Base-by-base conservation (phyloP, 73 alveolate species). In the Paramecium tetraurelia region DNA sequence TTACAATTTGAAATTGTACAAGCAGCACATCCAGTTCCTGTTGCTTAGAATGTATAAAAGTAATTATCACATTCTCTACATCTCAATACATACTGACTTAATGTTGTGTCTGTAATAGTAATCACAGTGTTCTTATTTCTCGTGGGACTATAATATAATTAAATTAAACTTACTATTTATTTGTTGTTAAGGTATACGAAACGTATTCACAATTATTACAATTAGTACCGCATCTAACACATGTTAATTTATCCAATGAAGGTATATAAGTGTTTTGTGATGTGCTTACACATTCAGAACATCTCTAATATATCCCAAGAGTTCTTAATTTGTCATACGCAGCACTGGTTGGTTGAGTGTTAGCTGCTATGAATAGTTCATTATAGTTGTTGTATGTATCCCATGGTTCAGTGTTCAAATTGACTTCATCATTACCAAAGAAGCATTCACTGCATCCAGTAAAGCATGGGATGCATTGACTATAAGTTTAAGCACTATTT, bases 121-220 rank as follows among this genome's bases (percentile, higher is more conserved):
- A 63, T 33, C 4, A 63, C 46, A 5, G 46, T 31, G 24, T 63
- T 63, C 27, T 63, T 27, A 8, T 63, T 63, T 24, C 84, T 63
- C 7, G 84, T 63, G 0, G 84, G 84, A 63, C 84, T 63, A 63
- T 21, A 14, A 75, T 33, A n/a, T 21, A 80, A 5, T n/a, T 22
- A 12, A 5, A 44, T 80, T 10, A 63, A 44, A 4, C 5, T 80
- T 44, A 31, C 90, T 48, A 33, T 1, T 41, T 43, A 38, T 18
- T 14, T 7, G 29, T 3, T 3, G 76, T 27, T 20, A 46, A 21
- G 4, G 57, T 40, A 80, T 80, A 80, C 8, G 76, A 31, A 20
- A 35, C 72, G 43, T 80, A 80, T 80, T 80, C 90, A 80, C 90
- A 80, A 22, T 20, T 24, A 0, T 14, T 43, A 27, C 90, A 80